A percentile compares a stretch with the other conserved stretches of the same genome.
Conservation (phyloP, 208 protist species). For the Wallacemonas sp. region DNA sequence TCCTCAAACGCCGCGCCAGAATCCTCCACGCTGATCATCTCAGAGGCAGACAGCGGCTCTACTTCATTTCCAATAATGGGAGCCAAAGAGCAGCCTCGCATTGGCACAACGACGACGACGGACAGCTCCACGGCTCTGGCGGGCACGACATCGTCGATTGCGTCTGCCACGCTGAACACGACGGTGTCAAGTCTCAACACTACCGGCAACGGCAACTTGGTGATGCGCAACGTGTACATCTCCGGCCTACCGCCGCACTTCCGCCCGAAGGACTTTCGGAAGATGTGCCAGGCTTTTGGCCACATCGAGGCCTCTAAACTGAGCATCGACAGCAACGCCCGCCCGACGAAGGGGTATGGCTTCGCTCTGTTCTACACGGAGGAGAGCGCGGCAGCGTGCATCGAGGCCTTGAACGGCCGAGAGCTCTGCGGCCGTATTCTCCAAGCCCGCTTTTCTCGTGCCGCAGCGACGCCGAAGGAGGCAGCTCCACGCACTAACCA, state of each 20-base stretch:
- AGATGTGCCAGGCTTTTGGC: conserved; percentile 62
- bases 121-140: neutral
- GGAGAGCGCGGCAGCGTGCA: conserved; percentile 47
- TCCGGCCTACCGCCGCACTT: conserved; percentile 55
- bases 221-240: conserved; percentile 73
- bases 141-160: neutral
- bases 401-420: conserved; percentile 39
- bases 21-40: no score
- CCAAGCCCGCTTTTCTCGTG: conserved; percentile 54
- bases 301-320: conserved; percentile 70
- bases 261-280: conserved; percentile 51
- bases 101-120: no score
- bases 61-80: no score
- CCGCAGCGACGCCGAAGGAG: conserved; percentile 42
- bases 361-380: conserved; percentile 68
- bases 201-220: conserved; percentile 13
- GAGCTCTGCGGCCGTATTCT: conserved; percentile 34
- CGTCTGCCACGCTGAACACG: neutral
- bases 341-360: conserved; percentile 58
- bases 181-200: conserved; percentile 6
- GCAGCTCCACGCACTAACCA: neutral
- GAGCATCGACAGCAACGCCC: conserved; percentile 36
- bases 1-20: no score
- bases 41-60: no score
- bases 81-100: no score